Base-by-base conservation (phyloP, 306 rosid species). In the Dicorynia guianensis region DNA sequence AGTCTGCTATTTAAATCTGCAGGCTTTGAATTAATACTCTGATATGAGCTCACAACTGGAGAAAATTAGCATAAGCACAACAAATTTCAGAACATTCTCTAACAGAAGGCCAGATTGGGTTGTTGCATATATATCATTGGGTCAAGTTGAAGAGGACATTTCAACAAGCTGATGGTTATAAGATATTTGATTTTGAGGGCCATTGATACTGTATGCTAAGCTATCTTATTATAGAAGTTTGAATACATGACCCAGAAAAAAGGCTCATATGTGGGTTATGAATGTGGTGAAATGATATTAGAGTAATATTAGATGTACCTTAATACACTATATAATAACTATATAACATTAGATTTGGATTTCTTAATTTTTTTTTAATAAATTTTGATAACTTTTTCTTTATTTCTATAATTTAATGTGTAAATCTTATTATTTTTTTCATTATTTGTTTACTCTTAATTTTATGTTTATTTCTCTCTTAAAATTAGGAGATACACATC, bases 61-160 rank as follows among this genome's bases (percentile, higher is more conserved):
- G 35, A 43, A 30, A 13, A 7, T 25, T 13, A 20, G 36, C 69
- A 63, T 11, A 62, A 34, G 12, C 14, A 19, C 18, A n/a, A 30
- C 57, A 68, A 55, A 13, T 53, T 34, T 49, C 17, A 20, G 67
- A 63, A 49, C 75, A 75, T n/a, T 58, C 43, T 78, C 39, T 35
- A 8, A 38, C 18, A 78, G 56, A 43, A 58, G 49, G 53, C 54
- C 55, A 77, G 25, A 76, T 76, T 80, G 76, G 12, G 57, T 71
- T 77, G 63, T 73, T 76, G 75, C 54, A 55, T 60, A 62, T 39
- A 69, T n/a, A n/a, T n/a, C n/a, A 83, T 62, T 76, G 62, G 73
- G 77, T 80, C 81, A 64, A 85, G 76, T 85, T 79, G 83, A 85
- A 66, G 72, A 52, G 36, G 85, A 79, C 84, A 79, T 20, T 49